Base-by-base conservation (phyloP, 2,329 filamentous ascomycete species). In the Fusarium brevicatenulatum region DNA sequence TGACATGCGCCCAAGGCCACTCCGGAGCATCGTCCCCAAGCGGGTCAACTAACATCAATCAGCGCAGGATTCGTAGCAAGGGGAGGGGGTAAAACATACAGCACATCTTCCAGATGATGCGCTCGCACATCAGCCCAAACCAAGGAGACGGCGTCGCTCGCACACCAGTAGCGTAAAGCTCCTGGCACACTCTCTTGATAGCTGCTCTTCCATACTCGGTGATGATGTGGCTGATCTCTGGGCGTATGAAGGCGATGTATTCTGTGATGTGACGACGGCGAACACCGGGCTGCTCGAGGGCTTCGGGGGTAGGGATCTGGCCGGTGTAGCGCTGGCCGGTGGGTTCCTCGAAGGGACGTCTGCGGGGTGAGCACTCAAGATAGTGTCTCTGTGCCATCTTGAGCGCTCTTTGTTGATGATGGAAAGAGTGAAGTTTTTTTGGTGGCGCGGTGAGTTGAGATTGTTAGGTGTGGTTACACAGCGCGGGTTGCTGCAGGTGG, bases 191-290 rank as follows among this genome's bases (percentile, higher is more conserved):
- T 2, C 7, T 43, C 19, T 34, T 9, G 7, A 23, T 42, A 10
- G 63, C 42, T 2, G 15, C 18, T 7, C 16, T 32, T 0, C 36
- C 55, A 15, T 68, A 68, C 3, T 49, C 32, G 0, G 7, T 25
- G 32, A 40, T 16, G 7, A 54, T 13, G 9, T 49, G 25, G 3
- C 25, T 19, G 11, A 54, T 23, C 16, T 68, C 63, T 0, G 63
- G 65, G 7, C 63, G 63, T 5, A 68, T 54, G 25, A 68, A 68
- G 1, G 15, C 10, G 12, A 68, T 28, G 16, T 55, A 68, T 0
- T 32, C n/a, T 4, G 21, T 4, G 5, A 68, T 19, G 15, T 68
- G 65, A 1, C 19, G 23, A 0, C 65, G 63, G 3, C 65, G 65
- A 4, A 28, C 18, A 5, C 28, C 9, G 3, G 37, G 34, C 5